Evolutionary conservation across 2,329 filamentous ascomycete genomes (phyloP).

Genomic region (Colletotrichum sp.): DNA sequence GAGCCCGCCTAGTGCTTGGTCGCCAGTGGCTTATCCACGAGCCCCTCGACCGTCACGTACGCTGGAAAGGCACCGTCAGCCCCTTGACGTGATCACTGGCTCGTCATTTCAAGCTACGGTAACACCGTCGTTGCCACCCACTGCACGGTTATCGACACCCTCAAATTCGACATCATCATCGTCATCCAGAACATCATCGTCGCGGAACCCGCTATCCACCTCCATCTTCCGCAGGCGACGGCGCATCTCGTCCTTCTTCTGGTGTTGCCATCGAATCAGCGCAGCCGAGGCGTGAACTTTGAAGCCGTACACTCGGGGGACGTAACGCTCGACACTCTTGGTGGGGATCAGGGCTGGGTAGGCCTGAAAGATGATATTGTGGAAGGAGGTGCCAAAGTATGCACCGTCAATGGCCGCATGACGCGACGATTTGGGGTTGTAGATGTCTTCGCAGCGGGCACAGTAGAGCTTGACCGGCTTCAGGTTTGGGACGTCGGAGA

Average conservation of each 20-base stretch:
- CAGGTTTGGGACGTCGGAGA: conserved; percentile 84
- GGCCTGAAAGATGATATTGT: conserved; percentile 99
- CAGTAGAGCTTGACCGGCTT: conserved; percentile 98
- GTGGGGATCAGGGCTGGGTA: conserved; percentile 88
- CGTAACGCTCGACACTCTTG: conserved; percentile 86
- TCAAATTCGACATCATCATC: conserved; percentile 56
- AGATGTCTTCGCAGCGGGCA: conserved; percentile 95
- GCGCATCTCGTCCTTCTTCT: conserved; percentile 82
- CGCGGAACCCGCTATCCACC: conserved; percentile 82
- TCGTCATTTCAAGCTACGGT: not conserved
- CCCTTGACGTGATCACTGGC: not conserved
- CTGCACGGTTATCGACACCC: conserved; percentile 36
- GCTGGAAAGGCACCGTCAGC: not conserved
- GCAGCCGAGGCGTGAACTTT: conserved; percentile 90
- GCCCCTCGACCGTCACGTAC: not conserved
- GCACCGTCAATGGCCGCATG: conserved; percentile 96
- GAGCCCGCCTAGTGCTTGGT: not conserved
- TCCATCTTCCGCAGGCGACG: conserved; percentile 72
- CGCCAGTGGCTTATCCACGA: not conserved
- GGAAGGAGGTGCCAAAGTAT: conserved; percentile 97
- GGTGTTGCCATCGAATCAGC: conserved; percentile 89
- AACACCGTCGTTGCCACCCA: conserved; percentile 19
- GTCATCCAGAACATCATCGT: conserved; percentile 64
- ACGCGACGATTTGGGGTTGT: conserved; percentile 97
- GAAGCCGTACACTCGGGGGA: conserved; percentile 93